phyloP scores from a whole-genome alignment of 2,329 filamentous ascomycete species.

The Cordyceps javanica region DNA sequence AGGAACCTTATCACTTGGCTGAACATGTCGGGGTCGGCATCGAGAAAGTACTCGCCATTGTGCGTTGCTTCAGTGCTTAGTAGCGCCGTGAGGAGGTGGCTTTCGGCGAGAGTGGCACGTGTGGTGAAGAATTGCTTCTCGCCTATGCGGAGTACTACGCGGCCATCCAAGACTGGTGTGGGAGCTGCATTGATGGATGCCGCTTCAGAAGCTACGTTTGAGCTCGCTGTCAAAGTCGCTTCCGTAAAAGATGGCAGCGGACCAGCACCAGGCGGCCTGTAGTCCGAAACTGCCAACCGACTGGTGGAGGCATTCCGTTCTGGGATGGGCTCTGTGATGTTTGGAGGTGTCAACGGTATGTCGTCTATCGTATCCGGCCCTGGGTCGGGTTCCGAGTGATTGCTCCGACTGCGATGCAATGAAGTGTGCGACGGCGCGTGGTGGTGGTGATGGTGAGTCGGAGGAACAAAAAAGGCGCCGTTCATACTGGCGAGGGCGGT shows the following conservation, averaged over 20 bases:
- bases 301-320: neutral
- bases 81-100: conserved; percentile 15
- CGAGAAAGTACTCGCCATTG: conserved; percentile 29
- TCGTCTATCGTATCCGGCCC: neutral
- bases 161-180: neutral
- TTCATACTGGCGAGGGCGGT: neutral
- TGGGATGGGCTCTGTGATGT: neutral
- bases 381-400: neutral
- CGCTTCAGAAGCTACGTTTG: neutral
- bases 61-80: conserved; percentile 7
- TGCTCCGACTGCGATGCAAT: neutral
- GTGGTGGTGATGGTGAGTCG: neutral
- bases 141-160: conserved; percentile 11
- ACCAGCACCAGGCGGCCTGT: neutral
- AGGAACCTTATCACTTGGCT: conserved; percentile 29
- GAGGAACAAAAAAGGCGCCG: neutral
- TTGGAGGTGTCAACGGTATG: neutral
- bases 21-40: conserved; percentile 31
- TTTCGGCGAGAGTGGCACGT: conserved; percentile 15
- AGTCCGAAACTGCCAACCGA: neutral
- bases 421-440: neutral
- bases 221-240: neutral
- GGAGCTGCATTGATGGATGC: neutral
- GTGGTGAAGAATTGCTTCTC: conserved; percentile 18
- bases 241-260: neutral